Percentiles rank a stretch among this genome's conserved stretches.
phyloP scores from a whole-genome alignment of 495 filamentous ascomycete species.

The Thozetella sp. region DNA sequence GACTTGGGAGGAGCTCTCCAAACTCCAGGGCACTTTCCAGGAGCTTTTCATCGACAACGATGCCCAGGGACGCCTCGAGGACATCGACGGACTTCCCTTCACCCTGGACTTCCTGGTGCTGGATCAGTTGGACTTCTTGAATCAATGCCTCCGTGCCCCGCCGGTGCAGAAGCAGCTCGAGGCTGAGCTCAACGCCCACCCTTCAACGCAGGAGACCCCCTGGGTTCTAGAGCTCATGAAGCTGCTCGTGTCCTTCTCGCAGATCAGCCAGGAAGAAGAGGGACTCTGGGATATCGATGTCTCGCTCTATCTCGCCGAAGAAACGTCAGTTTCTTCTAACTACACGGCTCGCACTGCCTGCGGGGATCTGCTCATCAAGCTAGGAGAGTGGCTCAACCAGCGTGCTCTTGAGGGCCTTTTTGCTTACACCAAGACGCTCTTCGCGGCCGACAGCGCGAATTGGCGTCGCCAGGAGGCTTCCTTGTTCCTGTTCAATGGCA shows the following conservation, averaged over 20 bases:
- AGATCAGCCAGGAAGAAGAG: conserved; percentile 91
- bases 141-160: conserved; percentile 78
- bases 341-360: conserved; percentile 92
- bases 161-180: conserved; percentile 85
- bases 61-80: conserved; percentile 83
- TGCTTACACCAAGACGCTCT: conserved; percentile 70
- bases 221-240: conserved; percentile 86
- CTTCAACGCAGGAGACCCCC: conserved; percentile 56
- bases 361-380: conserved; percentile 86
- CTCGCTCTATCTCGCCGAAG: conserved; percentile 92
- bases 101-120: conserved; percentile 92
- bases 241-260: conserved; percentile 81
- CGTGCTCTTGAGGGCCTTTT: conserved; percentile 74
- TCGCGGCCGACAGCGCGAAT: conserved; percentile 43
- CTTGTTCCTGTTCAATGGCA: conserved; percentile 78
- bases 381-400: conserved; percentile 84
- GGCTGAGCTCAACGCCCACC: conserved; percentile 62
- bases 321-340: conserved; percentile 93
- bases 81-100: conserved; percentile 89
- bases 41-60: conserved; percentile 83
- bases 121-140: conserved; percentile 92
- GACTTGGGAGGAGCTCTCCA: conserved; percentile 82
- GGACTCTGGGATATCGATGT: conserved; percentile 95
- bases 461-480: conserved; percentile 76
- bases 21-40: conserved; percentile 70